Evolutionary conservation across 371 early-diverging fungal species (phyloP), one percentile per base, ranked within the genome.

Genomic region (Rhizomucor miehei): DNA sequence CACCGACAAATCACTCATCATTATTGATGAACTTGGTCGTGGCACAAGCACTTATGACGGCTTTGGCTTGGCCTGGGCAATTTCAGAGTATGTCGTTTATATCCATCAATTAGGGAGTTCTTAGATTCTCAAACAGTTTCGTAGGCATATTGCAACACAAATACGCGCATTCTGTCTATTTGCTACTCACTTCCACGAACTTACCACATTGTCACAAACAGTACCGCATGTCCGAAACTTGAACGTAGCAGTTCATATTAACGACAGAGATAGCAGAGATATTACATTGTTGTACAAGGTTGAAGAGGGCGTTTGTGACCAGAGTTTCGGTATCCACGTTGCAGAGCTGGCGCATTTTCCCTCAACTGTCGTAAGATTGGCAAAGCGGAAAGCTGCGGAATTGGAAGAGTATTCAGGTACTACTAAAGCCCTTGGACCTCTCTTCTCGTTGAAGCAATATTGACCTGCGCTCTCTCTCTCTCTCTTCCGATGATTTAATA

Each of bases 41-140:
- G 99, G 99, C 23, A 99, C 99, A 35, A 91, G 93, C 56, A 98
- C 99, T 1, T 92, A 91, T 63, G 99, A 99, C 72, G 99, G 99
- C 6, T 90, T 94, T 64, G 97, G 98, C 16, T 73, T 99, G 38
- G 99, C 99, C 10, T 92, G 93, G 92, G 92, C 98, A 20, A 95
- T 99, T 45, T 91, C 95, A 36, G 94, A 99, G 86, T 90, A 81
- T 72, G 82, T 60, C 19, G 3, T 25, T 11, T 10, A 25, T 3
- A 1, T 40, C n/a, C 38, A 29, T 13, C 21, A 21, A 19, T 4
- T 40, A 44, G 13, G 21, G 10, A 9, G 16, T 36, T 29, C 24
- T n/a, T n/a, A 44, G 21, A 46, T 51, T n/a, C 9, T 34, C 39
- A 37, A 17, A 14, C 43, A 21, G 40, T 57, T 8, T 10, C 50